Evolutionary conservation across 345 rosid species (phyloP), one percentile per base, ranked within the genome.

Genomic region (Balakata baccata): DNA sequence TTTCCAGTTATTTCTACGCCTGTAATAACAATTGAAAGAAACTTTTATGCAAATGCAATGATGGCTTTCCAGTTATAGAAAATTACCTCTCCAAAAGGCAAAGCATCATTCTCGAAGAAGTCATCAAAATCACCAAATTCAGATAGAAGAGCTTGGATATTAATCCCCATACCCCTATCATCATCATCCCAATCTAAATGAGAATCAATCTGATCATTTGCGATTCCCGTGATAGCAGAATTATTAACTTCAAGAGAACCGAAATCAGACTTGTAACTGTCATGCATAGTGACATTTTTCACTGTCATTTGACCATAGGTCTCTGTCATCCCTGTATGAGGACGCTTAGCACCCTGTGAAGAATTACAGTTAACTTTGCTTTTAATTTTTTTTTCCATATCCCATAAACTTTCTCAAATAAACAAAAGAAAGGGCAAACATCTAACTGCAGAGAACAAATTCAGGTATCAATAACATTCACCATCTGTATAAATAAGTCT

Each of bases 91-190:
- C 99, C 99, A 74, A 95, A 95, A 82, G 98, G 98, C 75, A 95
- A 80, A 47, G 77, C 89, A 64, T 95, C 99, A 71, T 89, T 91
- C 84, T 89, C 97, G 62, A 95, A 95, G 85, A 95, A 95, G 85
- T 93, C 98, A 41, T 98, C 97, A 77, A 95, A 95, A 82, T 93
- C 99, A 79, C 99, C 99, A 81, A 95, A 95, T 75, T 95, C 99
- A 25, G 99, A 95, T 29, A 95, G 93, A 79, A 95, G 97, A 80
- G 98, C 90, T 81, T 91, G 94, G 75, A 95, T 92, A 82, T 95
- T 96, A 89, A 91, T 91, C 77, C 83, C 94, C 78, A 74, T 83
- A 53, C 90, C 98, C 85, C 96, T 86, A 61, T 91, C 99, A 57
- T 93, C 98, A 29, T 89, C 97, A 75, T 89, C 99, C 99, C 98